Evolutionary conservation across 768 basidiomycete species (phyloP).

Genomic region (Obba rivulosa): DNA sequence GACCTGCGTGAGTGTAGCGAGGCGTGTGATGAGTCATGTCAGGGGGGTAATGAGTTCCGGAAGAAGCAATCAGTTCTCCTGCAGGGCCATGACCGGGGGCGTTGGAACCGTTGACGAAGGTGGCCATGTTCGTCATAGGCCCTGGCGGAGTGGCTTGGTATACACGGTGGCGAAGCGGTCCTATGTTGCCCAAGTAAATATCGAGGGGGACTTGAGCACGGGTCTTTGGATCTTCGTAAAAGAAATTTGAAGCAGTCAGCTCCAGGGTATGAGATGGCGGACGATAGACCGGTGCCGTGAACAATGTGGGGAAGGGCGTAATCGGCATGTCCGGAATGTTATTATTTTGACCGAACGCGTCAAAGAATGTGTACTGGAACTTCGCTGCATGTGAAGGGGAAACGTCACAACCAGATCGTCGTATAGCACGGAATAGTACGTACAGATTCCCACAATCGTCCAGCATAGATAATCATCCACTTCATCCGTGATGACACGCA

Average conservation of each 20-base stretch:
- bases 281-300: slow-evolving; percentile 73
- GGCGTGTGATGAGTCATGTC: slow-evolving; percentile 11
- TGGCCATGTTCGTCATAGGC: slow-evolving; percentile 56
- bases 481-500: slow-evolving; percentile 72
- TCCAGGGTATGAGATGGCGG: slow-evolving; percentile 71
- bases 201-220: slow-evolving; percentile 67
- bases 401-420: slow-evolving; percentile 14
- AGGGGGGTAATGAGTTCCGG: not conserved
- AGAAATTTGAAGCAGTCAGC: slow-evolving; percentile 84
- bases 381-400: slow-evolving; percentile 49
- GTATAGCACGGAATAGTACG: slow-evolving; percentile 25
- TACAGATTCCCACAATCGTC: slow-evolving; percentile 95
- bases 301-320: slow-evolving; percentile 85
- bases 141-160: slow-evolving; percentile 72
- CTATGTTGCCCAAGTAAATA: slow-evolving; percentile 86
- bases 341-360: slow-evolving; percentile 77
- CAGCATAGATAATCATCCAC: slow-evolving; percentile 95
- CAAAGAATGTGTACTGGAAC: slow-evolving; percentile 93
- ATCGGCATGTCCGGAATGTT: slow-evolving; percentile 75
- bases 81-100: not conserved
- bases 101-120: slow-evolving; percentile 38
- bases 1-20: slow-evolving; percentile 37
- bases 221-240: slow-evolving; percentile 69
- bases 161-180: slow-evolving; percentile 73
- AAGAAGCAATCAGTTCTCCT: not conserved